Percentiles rank a stretch among this genome's conserved stretches.
Conservation (phyloP, 805 yeast species). For the Schwanniomyces occidentalis region DNA sequence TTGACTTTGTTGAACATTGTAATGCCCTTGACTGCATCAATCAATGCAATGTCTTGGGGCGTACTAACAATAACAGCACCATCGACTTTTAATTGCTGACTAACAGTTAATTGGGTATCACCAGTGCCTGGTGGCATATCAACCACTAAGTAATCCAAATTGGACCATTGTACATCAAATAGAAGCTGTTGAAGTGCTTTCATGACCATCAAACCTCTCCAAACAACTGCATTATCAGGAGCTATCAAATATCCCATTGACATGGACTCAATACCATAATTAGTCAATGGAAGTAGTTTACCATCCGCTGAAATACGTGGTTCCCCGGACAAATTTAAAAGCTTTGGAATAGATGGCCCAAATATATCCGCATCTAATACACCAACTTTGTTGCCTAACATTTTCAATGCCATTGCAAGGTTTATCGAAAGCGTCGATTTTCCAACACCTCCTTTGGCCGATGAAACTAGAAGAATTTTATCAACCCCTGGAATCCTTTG, state of each 20-base stretch:
- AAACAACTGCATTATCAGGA: slow-evolving; percentile 69
- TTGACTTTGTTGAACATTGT: slow-evolving; percentile 72
- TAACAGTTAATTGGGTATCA: slow-evolving; percentile 79
- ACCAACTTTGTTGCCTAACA: slow-evolving; percentile 59
- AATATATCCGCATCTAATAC: slow-evolving; percentile 78
- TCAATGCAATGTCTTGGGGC: slow-evolving; percentile 81
- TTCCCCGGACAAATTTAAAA: slow-evolving; percentile 68
- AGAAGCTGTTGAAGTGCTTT: slow-evolving; percentile 83
- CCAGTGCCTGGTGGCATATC: slow-evolving; percentile 96
- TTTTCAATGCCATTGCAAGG: slow-evolving; percentile 60
- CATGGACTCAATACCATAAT: slow-evolving; percentile 81
- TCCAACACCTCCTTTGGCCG: slow-evolving; percentile 84
- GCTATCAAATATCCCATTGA: slow-evolving; percentile 81
- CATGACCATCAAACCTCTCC: slow-evolving; percentile 88
- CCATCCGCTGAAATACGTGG: slow-evolving; percentile 58
- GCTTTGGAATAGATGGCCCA: slow-evolving; percentile 80
- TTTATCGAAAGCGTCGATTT: slow-evolving; percentile 75
- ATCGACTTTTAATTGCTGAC: slow-evolving; percentile 71
- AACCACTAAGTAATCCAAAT: slow-evolving; percentile 65
- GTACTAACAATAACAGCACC: slow-evolving; percentile 85
- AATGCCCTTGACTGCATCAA: slow-evolving; percentile 79
- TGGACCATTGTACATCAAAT: slow-evolving; percentile 76
- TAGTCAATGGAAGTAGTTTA: slow-evolving; percentile 61
- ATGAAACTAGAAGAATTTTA: slow-evolving; percentile 63
- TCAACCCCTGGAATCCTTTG: slow-evolving; percentile 60